Base-by-base conservation (phyloP, 2,329 filamentous ascomycete species). In the Scedosporium apiospermum region DNA sequence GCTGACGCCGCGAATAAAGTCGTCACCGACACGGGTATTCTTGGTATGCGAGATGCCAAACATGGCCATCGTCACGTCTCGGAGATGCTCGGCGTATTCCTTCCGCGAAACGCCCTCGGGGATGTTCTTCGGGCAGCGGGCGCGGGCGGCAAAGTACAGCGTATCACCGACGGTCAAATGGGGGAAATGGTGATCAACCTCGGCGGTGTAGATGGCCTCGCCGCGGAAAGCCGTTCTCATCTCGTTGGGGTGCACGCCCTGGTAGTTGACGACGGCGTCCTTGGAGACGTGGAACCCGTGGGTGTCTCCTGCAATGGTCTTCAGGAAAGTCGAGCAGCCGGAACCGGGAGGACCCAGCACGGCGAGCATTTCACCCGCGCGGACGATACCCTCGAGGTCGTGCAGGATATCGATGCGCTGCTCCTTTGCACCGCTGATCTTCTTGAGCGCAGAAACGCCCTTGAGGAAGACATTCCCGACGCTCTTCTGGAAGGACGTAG, bases 291-390 rank as follows among this genome's bases (percentile, higher is more conserved):
- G 80, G 65, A 88, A 81, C 16, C 86, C 87, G 64, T 88, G 81
- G 0, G 84, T 87, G 70, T 90, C 86, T 41, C 87, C 87, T 2
- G 71, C 70, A 6, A 73, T 57, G 3, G 70, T 66, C 63, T 88
- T 88, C 58, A 90, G 75, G 65, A 90, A 85, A 0, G 88, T 89
- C 9, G 86, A 86, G 67, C 87, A 90, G n/a, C 83, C 83, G 0
- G 71, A 69, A 2, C 75, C 75, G 3, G 83, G 82, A 53, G 81
- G 81, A 10, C 82, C 82, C 1, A 85, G 76, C 7, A 85, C 82
- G 16, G 82, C 77, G 30, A 84, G 71, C 78, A 85, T 80, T 74
- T 85, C 82, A 14, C 82, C 82, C 38, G 72, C 75, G 65, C 81
- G 72, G 3, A 84, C 77, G 0, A 83, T 61, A n/a, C 82, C 82